A percentile compares a stretch with the other conserved stretches of the same genome.
Evolutionary conservation across 2,329 filamentous ascomycete genomes (phyloP).

Genomic region (Cytospora piceae): DNA sequence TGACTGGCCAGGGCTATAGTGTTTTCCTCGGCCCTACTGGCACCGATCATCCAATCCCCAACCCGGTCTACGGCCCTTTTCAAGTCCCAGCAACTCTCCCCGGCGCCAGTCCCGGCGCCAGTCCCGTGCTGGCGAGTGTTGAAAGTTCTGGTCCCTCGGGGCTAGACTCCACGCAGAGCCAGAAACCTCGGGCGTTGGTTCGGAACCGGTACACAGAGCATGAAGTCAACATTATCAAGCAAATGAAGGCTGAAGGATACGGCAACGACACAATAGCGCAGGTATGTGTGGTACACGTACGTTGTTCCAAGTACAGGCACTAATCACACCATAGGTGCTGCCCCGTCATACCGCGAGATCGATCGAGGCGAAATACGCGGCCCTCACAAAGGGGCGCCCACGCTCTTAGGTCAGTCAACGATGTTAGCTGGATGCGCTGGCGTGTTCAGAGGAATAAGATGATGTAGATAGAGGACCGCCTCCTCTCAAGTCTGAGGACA

Average conservation of each 20-base stretch:
- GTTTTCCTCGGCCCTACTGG: not conserved
- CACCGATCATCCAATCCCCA: not conserved
- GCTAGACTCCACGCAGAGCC: not conserved
- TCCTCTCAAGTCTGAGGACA: too few relatives aligned
- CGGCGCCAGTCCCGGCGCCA: not conserved
- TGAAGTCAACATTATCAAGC: not conserved
- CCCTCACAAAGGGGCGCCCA: not conserved
- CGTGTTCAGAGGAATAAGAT: too few relatives aligned
- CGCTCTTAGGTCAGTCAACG: not conserved
- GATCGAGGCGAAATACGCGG: conserved; percentile 1
- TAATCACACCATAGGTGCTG: not conserved
- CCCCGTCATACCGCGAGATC: not conserved
- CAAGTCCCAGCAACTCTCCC: not conserved
- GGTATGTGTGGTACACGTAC: not conserved
- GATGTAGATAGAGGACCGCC: too few relatives aligned
- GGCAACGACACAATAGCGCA: not conserved
- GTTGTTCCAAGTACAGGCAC: not conserved
- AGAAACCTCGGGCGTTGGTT: not conserved
- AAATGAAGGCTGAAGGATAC: not conserved
- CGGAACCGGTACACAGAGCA: not conserved
- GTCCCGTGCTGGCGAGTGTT: not conserved
- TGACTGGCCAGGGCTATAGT: not conserved
- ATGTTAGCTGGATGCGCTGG: too few relatives aligned
- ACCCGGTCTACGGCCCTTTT: not conserved
- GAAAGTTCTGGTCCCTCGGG: not conserved